Conservation (phyloP, 495 filamentous ascomycete genomes). For the Tuber aestivum region DNA sequence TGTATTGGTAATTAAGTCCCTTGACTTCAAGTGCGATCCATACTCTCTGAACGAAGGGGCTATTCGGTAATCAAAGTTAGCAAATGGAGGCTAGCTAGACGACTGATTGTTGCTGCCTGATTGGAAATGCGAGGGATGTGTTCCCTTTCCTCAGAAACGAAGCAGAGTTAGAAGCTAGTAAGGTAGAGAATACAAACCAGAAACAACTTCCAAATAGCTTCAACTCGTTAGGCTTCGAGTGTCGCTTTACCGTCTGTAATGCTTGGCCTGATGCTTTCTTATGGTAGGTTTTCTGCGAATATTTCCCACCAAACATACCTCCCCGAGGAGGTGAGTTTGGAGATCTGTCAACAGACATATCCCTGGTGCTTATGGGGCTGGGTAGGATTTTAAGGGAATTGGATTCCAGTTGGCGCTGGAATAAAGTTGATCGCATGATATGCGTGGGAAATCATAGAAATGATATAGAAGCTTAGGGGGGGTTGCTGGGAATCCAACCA, state of each 20-base stretch:
- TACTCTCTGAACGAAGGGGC: constrained; percentile 81
- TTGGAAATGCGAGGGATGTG: constrained; percentile 5
- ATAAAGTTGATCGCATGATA: not conserved
- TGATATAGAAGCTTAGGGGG: not conserved
- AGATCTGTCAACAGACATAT: constrained; percentile 48
- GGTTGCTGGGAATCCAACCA: not conserved
- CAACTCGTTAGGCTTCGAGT: constrained; percentile 62
- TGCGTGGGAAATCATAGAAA: not conserved
- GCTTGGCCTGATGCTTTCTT: constrained; percentile 78
- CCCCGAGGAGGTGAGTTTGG: constrained; percentile 29
- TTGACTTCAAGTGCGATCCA: constrained; percentile 95
- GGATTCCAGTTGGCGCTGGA: not conserved
- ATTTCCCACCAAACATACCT: constrained; percentile 32
- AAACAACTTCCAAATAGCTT: constrained; percentile 88
- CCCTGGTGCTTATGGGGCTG: constrained; percentile 8
- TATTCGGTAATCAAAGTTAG: constrained; percentile 8
- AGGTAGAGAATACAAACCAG: constrained; percentile 56
- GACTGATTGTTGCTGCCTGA: not conserved
- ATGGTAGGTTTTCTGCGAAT: constrained; percentile 67
- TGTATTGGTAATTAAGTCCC: constrained; percentile 77
- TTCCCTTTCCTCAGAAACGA: not conserved
- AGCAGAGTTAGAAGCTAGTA: not conserved
- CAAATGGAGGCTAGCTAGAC: constrained; percentile 3
- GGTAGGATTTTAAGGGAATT: constrained; percentile 10
- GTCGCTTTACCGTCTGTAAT: constrained; percentile 64